A percentile compares a stretch with the other conserved stretches of the same genome.
phyloP scores from a whole-genome alignment of 192 early-diverging fungal species.

The Diversispora eburnea region DNA sequence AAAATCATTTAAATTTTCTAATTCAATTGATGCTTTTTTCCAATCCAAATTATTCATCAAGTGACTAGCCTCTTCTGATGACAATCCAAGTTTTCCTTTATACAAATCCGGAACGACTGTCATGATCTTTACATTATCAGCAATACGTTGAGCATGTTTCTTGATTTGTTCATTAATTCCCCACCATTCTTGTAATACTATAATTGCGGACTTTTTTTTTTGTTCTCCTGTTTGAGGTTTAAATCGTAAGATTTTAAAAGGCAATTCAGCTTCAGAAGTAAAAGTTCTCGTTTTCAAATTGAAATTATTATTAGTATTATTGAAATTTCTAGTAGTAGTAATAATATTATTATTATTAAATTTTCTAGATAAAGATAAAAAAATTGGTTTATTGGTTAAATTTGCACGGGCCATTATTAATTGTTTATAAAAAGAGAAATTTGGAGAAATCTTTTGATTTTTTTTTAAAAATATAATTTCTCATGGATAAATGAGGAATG shows the following conservation, averaged over 20 bases:
- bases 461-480: no score
- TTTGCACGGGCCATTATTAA: no score
- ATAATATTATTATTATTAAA: no score
- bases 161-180: conserved; percentile 44
- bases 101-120: conserved; percentile 48
- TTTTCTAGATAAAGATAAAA: no score
- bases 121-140: conserved; percentile 41
- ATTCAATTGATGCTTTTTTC: conserved; percentile 35
- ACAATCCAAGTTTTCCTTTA: conserved; percentile 47
- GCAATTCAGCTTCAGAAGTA: neutral
- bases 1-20: conserved; percentile 16
- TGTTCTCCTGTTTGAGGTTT: neutral
- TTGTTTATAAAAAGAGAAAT: no score
- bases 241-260: conserved; percentile 6
- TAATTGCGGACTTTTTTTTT: conserved; percentile 3
- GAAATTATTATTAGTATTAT: no score
- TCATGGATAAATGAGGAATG: no score
- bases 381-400: no score
- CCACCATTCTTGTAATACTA: conserved; percentile 32
- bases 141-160: conserved; percentile 44
- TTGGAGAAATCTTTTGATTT: no score
- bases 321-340: no score
- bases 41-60: conserved; percentile 51
- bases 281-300: no score
- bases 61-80: conserved; percentile 46